Conservation (phyloP, 176 grass and related monocot species). For the Juncus effusus region DNA sequence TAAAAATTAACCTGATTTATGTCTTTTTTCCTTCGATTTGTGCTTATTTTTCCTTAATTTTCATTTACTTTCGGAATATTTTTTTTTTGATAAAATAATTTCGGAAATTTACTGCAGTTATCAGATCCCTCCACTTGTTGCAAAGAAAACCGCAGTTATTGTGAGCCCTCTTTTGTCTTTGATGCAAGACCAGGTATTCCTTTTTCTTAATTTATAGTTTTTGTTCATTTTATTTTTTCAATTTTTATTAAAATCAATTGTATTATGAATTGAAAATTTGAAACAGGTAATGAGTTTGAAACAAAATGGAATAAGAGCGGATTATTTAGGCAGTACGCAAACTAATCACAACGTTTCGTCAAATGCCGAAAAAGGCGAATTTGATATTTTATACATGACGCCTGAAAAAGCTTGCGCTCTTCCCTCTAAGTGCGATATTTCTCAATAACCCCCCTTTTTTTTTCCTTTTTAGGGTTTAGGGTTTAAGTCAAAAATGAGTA, state of each 20-base stretch:
- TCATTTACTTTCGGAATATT: not conserved
- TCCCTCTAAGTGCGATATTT: slow-evolving; percentile 46
- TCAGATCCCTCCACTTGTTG: slow-evolving; percentile 76
- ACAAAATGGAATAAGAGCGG: slow-evolving; percentile 65
- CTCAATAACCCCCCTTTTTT: no score
- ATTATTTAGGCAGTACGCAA: slow-evolving; percentile 84
- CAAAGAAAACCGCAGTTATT: slow-evolving; percentile 70
- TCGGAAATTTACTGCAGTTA: slow-evolving; percentile 36
- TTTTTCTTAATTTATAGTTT: slow-evolving; percentile 18
- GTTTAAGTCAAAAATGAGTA: not conserved
- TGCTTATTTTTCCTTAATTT: not conserved
- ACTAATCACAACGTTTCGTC: slow-evolving; percentile 38
- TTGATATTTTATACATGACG: slow-evolving; percentile 86
- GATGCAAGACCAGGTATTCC: slow-evolving; percentile 85
- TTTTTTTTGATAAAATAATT: not conserved
- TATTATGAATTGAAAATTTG: slow-evolving; percentile 33
- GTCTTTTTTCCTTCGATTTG: not conserved
- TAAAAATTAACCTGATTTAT: not conserved
- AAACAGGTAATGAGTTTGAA: slow-evolving; percentile 81
- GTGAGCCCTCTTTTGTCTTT: slow-evolving; percentile 82
- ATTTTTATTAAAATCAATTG: not conserved
- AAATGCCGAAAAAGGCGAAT: slow-evolving; percentile 60
- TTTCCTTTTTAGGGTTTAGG: no score
- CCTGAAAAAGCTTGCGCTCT: slow-evolving; percentile 83
- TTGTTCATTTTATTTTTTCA: not conserved